A percentile compares a stretch with the other conserved stretches of the same genome.
Evolutionary conservation across 345 rosid genomes (phyloP).

Genomic region (Hibiscus mutabilis): DNA sequence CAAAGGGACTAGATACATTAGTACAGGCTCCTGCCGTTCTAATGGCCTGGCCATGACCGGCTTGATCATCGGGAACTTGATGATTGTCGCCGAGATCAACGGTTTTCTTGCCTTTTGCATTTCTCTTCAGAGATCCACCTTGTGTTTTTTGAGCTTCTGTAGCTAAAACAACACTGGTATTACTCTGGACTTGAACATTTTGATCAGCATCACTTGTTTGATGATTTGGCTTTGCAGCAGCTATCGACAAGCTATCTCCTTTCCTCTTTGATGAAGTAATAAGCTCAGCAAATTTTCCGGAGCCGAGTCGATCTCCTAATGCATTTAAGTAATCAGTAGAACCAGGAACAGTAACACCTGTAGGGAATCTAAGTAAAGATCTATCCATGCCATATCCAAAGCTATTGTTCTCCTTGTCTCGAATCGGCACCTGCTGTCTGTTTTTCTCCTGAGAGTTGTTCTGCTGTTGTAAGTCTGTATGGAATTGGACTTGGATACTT

Average conservation of each 20-base stretch:
- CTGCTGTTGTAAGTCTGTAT: constrained; percentile 18
- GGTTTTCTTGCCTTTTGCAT: constrained; percentile 20
- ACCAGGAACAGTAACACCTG: constrained; percentile 10
- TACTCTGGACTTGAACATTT: constrained; percentile 22
- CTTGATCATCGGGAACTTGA: constrained; percentile 12
- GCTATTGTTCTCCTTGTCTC: constrained; percentile 9
- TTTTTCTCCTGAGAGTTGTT: constrained; percentile 14
- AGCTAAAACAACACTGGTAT: constrained; percentile 36
- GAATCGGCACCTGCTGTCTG: constrained; percentile 12
- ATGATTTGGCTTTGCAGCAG: constrained; percentile 10
- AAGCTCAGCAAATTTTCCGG: constrained; percentile 20
- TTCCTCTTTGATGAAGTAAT: constrained; percentile 14
- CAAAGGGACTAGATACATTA: constrained; percentile 18
- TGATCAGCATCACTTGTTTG: constrained; percentile 12
- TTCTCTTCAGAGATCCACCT: constrained; percentile 13
- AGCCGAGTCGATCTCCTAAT: constrained; percentile 13
- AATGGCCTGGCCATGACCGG: constrained; percentile 13
- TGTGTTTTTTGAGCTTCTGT: constrained; percentile 28
- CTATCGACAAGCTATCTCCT: constrained; percentile 14
- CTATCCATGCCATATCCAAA: constrained; percentile 7
- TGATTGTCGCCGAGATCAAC: constrained; percentile 6
- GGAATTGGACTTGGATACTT: constrained; percentile 20
- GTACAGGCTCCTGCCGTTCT: constrained; percentile 14
- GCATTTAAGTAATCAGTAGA: constrained; percentile 7
- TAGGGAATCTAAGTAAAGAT: constrained; percentile 10